Percentiles rank a stretch among this genome's conserved stretches.
Evolutionary conservation across 1,284 basidiomycete genomes (phyloP).

Genomic region (Malassezia slooffiae): DNA sequence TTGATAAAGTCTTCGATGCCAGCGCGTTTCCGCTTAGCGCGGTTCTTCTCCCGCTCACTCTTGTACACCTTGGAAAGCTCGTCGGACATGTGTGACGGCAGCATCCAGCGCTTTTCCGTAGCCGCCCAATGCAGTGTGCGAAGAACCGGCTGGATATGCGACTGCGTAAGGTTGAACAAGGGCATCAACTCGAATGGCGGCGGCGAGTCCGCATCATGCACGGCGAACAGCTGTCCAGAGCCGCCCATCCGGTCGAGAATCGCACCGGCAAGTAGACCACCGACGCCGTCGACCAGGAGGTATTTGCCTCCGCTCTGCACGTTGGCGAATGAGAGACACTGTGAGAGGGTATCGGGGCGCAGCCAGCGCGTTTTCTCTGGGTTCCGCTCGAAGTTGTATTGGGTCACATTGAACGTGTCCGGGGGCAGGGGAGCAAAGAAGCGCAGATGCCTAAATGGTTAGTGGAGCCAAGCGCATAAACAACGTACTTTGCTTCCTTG

Average conservation of each 20-base stretch:
- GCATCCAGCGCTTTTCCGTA: slow-evolving; percentile 24
- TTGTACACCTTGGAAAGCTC: slow-evolving; percentile 9
- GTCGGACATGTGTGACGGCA: slow-evolving; percentile 15
- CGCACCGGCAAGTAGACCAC: slow-evolving; percentile 69
- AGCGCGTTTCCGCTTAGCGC: slow-evolving; percentile 11
- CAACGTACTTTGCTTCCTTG: slow-evolving; percentile 41
- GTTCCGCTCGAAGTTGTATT: slow-evolving; percentile 64
- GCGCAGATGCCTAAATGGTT: slow-evolving; percentile 75
- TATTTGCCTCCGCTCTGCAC: slow-evolving; percentile 75
- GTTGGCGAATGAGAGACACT: slow-evolving; percentile 72
- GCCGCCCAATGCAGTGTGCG: slow-evolving; percentile 32
- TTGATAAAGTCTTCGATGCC: slow-evolving; percentile 12
- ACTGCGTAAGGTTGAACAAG: slow-evolving; percentile 59
- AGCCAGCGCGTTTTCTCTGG: slow-evolving; percentile 68
- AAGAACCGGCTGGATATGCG: slow-evolving; percentile 33
- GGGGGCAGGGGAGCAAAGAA: slow-evolving; percentile 79
- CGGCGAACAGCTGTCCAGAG: slow-evolving; percentile 56
- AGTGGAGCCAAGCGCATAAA: not conserved
- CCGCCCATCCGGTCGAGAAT: slow-evolving; percentile 58
- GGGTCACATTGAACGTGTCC: slow-evolving; percentile 72
- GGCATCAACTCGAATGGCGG: slow-evolving; percentile 77
- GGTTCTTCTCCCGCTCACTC: slow-evolving; percentile 13
- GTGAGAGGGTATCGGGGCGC: slow-evolving; percentile 75
- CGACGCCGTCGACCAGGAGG: slow-evolving; percentile 81
- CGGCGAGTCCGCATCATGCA: slow-evolving; percentile 83